phyloP scores from a whole-genome alignment of 805 yeast species.

The Teunomyces lycoperdinae region DNA sequence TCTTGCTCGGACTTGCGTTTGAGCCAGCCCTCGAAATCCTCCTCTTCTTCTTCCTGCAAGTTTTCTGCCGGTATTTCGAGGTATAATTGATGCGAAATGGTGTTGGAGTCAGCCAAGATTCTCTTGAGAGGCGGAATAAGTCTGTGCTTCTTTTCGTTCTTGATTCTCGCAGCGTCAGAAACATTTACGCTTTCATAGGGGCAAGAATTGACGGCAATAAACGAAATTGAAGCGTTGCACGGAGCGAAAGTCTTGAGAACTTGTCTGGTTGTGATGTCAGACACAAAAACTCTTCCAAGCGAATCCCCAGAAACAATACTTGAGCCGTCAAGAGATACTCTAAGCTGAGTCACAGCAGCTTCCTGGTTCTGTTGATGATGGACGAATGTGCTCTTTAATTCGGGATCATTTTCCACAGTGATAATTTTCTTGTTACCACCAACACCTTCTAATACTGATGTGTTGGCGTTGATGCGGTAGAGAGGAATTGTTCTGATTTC shows the following conservation, averaged over 20 bases:
- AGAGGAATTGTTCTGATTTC: slow-evolving; percentile 54
- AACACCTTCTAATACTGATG: slow-evolving; percentile 50
- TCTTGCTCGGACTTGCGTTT: slow-evolving; percentile 50
- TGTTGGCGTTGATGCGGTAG: slow-evolving; percentile 34
- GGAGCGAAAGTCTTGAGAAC: slow-evolving; percentile 54
- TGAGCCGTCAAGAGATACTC: slow-evolving; percentile 73
- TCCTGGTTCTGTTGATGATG: slow-evolving; percentile 39
- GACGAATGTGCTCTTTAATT: slow-evolving; percentile 49
- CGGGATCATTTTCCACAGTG: slow-evolving; percentile 51
- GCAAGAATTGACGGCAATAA: slow-evolving; percentile 19
- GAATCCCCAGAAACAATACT: slow-evolving; percentile 69
- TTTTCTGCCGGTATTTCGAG: slow-evolving; percentile 27
- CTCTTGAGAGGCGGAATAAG: slow-evolving; percentile 67
- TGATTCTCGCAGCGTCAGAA: slow-evolving; percentile 11
- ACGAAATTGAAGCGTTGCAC: slow-evolving; percentile 34
- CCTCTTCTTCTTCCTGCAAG: slow-evolving; percentile 9
- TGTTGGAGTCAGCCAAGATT: slow-evolving; percentile 42
- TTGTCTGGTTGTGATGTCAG: slow-evolving; percentile 72
- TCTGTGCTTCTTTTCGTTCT: slow-evolving; percentile 36
- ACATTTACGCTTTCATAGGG: slow-evolving; percentile 19
- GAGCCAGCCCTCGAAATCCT: slow-evolving; percentile 49
- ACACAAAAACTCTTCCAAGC: slow-evolving; percentile 61
- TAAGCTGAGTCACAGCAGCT: slow-evolving; percentile 48
- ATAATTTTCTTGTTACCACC: slow-evolving; percentile 56
- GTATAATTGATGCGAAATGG: slow-evolving; percentile 43